Conservation (phyloP, 345 rosid species). For the Trapa incisa region DNA sequence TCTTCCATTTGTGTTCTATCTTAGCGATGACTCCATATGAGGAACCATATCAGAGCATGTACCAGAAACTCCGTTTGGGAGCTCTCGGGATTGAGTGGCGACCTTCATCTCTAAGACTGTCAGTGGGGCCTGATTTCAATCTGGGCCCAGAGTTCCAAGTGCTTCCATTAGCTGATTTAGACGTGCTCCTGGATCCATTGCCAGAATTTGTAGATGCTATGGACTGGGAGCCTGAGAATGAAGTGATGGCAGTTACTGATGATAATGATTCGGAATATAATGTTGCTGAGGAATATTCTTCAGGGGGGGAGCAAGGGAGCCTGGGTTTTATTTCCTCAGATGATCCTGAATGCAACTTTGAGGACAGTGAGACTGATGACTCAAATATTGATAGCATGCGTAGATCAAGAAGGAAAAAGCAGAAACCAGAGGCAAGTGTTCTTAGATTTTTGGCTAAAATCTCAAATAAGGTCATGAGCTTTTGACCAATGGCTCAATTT, state of each 20-base stretch:
- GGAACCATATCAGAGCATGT: slow-evolving; percentile 94
- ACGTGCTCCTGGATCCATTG: slow-evolving; percentile 52
- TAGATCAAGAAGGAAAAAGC: slow-evolving; percentile 63
- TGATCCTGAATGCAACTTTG: slow-evolving; percentile 46
- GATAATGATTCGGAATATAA: slow-evolving; percentile 95
- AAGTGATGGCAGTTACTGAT: slow-evolving; percentile 45
- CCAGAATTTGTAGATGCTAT: slow-evolving; percentile 75
- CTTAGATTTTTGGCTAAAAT: not conserved
- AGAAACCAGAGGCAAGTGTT: slow-evolving; percentile 52
- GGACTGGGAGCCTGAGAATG: slow-evolving; percentile 93
- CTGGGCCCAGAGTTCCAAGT: slow-evolving; percentile 72
- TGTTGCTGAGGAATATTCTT: slow-evolving; percentile 63
- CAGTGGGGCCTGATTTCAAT: slow-evolving; percentile 83
- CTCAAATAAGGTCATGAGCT: too few relatives aligned
- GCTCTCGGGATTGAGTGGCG: slow-evolving; percentile 89
- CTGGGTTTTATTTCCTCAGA: slow-evolving; percentile 44
- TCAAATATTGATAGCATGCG: slow-evolving; percentile 46
- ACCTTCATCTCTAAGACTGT: slow-evolving; percentile 59
- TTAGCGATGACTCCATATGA: slow-evolving; percentile 86
- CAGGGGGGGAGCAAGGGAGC: slow-evolving; percentile 65
- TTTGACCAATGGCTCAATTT: too few relatives aligned
- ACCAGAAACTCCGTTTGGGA: slow-evolving; percentile 84
- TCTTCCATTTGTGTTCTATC: slow-evolving; percentile 11
- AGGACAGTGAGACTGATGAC: slow-evolving; percentile 49
- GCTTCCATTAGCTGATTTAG: slow-evolving; percentile 83